phyloP scores from a whole-genome alignment of 352 stramenopile genomes.

The Aphanomyces euteiches region DNA sequence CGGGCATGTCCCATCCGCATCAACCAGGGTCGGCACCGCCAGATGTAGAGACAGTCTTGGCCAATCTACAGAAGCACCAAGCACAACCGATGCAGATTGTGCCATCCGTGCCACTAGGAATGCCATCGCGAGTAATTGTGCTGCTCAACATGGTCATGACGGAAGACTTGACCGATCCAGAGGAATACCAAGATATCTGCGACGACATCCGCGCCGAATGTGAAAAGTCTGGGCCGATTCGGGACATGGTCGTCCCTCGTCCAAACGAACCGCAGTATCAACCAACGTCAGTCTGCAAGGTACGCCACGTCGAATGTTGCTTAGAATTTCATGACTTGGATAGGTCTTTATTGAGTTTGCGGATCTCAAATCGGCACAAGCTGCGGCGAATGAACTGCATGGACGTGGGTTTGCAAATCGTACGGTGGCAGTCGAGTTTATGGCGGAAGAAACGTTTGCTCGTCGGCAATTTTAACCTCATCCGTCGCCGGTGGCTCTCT shows the following conservation, averaged over 20 bases:
- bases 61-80: constrained; percentile 33
- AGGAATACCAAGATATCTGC: constrained; percentile 93
- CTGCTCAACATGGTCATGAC: constrained; percentile 97
- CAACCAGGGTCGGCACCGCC: constrained; percentile 31
- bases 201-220: constrained; percentile 97
- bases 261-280: constrained; percentile 48
- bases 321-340: constrained; percentile 19
- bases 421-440: constrained; percentile 86
- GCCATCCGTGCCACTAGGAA: constrained; percentile 52
- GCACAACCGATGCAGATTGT: constrained; percentile 59
- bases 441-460: constrained; percentile 86
- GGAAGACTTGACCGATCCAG: constrained; percentile 93
- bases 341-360: constrained; percentile 94
- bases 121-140: constrained; percentile 85
- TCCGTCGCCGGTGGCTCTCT: not conserved
- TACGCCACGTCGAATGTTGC: constrained; percentile 16
- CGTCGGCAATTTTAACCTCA: constrained; percentile 51
- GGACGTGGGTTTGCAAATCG: constrained; percentile 92
- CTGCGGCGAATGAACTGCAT: constrained; percentile 84
- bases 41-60: constrained; percentile 11
- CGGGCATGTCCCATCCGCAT: constrained; percentile 50
- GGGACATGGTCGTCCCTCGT: constrained; percentile 75
- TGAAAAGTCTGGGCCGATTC: constrained; percentile 76
- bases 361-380: constrained; percentile 67
- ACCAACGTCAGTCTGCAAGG: constrained; percentile 56